phyloP scores from a whole-genome alignment of 2,329 filamentous ascomycete species.

The Fusarium fujikuroi region DNA sequence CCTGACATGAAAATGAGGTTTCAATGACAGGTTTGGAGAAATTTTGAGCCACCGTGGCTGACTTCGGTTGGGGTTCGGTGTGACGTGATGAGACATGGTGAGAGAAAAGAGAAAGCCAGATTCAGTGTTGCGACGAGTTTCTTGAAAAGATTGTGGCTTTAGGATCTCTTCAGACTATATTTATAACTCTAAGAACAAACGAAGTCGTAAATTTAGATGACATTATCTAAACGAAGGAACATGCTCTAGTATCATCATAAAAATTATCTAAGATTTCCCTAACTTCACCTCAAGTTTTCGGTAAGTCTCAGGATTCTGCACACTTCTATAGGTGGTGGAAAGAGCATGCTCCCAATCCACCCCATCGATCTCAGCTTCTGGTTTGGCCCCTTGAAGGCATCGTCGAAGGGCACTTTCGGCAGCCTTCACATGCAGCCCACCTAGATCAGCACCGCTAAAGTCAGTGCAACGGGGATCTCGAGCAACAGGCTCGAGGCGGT shows the following conservation, averaged over 20 bases:
- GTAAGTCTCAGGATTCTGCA: slow-evolving; percentile 59
- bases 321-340: slow-evolving; percentile 60
- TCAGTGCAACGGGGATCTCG: slow-evolving; percentile 73
- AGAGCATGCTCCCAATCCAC: slow-evolving; percentile 66
- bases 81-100: background rate
- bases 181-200: no score
- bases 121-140: background rate
- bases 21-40: slow-evolving; percentile 16
- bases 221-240: background rate
- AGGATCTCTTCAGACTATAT: background rate
- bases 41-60: slow-evolving; percentile 25
- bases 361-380: slow-evolving; percentile 43
- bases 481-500: slow-evolving; percentile 72
- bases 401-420: slow-evolving; percentile 59
- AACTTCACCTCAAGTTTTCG: slow-evolving; percentile 45
- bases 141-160: no score
- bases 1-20: slow-evolving; percentile 8
- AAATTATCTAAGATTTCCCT: slow-evolving; percentile 1
- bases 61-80: background rate
- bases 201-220: no score
- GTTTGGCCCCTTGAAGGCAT: slow-evolving; percentile 46
- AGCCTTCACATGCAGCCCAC: slow-evolving; percentile 60
- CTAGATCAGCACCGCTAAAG: slow-evolving; percentile 78
- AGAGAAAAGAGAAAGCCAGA: background rate
- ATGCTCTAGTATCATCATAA: background rate